phyloP scores from a whole-genome alignment of 768 basidiomycete genomes.

The Pleurotus pulmonarius region DNA sequence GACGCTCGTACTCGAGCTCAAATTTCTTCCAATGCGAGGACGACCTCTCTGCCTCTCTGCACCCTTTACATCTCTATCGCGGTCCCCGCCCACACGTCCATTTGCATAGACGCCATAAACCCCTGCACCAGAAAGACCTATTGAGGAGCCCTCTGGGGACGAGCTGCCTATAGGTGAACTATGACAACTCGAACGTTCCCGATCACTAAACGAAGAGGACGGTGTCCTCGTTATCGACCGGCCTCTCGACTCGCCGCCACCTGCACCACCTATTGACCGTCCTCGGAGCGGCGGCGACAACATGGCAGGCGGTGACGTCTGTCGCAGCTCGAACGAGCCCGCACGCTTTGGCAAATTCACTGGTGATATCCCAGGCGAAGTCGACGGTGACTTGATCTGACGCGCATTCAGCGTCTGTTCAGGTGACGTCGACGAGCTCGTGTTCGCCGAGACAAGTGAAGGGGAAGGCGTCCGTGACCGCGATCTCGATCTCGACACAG shows the following conservation, averaged over 20 bases:
- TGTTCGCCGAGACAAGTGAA: conserved; percentile 18
- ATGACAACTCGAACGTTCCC: conserved; percentile 28
- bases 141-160: conserved; percentile 21
- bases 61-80: conserved; percentile 19
- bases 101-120: conserved; percentile 24
- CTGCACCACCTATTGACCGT: conserved; percentile 19
- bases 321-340: conserved; percentile 1
- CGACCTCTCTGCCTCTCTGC: conserved; percentile 15
- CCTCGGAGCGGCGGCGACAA: conserved; percentile 25
- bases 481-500: conserved; percentile 30
- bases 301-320: conserved; percentile 14
- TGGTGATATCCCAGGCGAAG: conserved; percentile 9
- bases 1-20: conserved; percentile 10
- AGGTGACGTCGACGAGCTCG: conserved; percentile 15
- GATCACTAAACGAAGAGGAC: conserved; percentile 51
- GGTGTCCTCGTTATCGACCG: conserved; percentile 52
- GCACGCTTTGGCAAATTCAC: conserved; percentile 9
- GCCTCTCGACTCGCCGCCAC: conserved; percentile 35
- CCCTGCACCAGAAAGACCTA: conserved; percentile 23
- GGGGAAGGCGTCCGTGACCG: conserved; percentile 39
- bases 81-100: conserved; percentile 27
- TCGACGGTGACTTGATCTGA: conserved; percentile 17
- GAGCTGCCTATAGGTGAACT: conserved; percentile 24
- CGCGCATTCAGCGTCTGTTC: conserved; percentile 14
- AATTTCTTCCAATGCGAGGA: conserved; percentile 11